Evolutionary conservation across 768 basidiomycete genomes (phyloP).

Genomic region (Kockovaella imperatae): DNA sequence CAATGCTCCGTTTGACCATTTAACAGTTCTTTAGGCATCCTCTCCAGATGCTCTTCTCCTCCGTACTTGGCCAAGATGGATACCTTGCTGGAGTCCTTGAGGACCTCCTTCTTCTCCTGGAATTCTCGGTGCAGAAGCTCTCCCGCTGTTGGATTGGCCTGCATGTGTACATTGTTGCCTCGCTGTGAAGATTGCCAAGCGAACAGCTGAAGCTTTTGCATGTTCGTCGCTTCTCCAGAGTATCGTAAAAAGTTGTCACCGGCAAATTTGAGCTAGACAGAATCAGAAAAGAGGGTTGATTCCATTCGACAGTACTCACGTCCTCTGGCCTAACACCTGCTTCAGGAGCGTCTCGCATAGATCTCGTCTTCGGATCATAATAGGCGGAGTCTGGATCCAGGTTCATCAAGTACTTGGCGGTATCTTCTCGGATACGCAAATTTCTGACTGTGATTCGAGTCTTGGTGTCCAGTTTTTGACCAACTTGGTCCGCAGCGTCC

Average conservation of each 20-base stretch:
- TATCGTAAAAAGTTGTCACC: conserved; percentile 93
- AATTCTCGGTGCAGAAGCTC: conserved; percentile 85
- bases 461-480: conserved; percentile 96
- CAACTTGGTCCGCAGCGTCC: conserved; percentile 93
- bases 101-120: conserved; percentile 80
- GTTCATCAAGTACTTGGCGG: conserved; percentile 96
- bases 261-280: conserved; percentile 72
- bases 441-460: conserved; percentile 97
- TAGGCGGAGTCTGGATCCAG: conserved; percentile 91
- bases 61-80: conserved; percentile 90
- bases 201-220: conserved; percentile 87
- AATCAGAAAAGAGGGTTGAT: conserved; percentile 16
- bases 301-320: conserved; percentile 49
- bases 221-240: conserved; percentile 85
- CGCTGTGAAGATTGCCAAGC: conserved; percentile 92
- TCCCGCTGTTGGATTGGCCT: conserved; percentile 93
- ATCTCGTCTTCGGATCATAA: conserved; percentile 98
- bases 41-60: conserved; percentile 80
- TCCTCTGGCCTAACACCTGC: conserved; percentile 75
- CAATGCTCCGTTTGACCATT: conserved; percentile 91
- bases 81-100: conserved; percentile 79
- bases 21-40: conserved; percentile 80
- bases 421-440: conserved; percentile 96
- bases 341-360: conserved; percentile 94
- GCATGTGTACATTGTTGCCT: conserved; percentile 90